phyloP scores from a whole-genome alignment of 495 filamentous ascomycete genomes.

The Lasiosphaeria miniovina region DNA sequence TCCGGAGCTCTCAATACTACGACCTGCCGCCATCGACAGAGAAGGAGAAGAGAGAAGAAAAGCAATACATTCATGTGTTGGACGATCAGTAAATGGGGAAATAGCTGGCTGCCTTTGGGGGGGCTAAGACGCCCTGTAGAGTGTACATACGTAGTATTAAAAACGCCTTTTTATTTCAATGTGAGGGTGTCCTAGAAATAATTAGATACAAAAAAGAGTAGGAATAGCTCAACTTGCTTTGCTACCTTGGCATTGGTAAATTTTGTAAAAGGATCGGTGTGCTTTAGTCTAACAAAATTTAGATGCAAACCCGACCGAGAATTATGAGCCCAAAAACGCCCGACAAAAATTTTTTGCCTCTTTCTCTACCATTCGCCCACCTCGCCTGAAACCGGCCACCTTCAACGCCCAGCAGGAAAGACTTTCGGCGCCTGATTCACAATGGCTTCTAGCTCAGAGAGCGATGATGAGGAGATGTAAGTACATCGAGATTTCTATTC shows the following conservation, averaged over 20 bases:
- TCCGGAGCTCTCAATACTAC: conserved; percentile 78
- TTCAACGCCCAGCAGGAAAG: no score
- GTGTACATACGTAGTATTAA: conserved; percentile 44
- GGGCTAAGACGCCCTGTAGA: conserved; percentile 21
- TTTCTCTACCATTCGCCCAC: no score
- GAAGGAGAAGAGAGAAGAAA: conserved; percentile 90
- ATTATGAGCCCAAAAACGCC: no score
- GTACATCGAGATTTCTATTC: conserved; percentile 8
- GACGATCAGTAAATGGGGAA: conserved; percentile 68
- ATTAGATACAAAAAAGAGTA: conserved; percentile 8
- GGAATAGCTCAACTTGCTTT: neutral
- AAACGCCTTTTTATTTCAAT: conserved; percentile 27
- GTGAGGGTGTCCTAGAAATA: neutral
- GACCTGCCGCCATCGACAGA: conserved; percentile 92
- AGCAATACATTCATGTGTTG: conserved; percentile 91
- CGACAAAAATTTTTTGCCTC: no score
- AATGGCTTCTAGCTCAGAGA: conserved; percentile 28
- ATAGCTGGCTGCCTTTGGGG: neutral
- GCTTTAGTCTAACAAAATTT: no score
- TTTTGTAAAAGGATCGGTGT: no score
- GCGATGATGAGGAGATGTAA: conserved; percentile 44
- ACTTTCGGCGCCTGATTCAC: neutral
- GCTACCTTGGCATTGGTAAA: no score
- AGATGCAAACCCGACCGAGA: no score
- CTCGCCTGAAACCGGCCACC: no score